These are phyloP conservation scores for Sphaerulina populicola DNA, from an alignment of 2,329 filamentous ascomycete species.

Conservation along the genomic window DNA sequence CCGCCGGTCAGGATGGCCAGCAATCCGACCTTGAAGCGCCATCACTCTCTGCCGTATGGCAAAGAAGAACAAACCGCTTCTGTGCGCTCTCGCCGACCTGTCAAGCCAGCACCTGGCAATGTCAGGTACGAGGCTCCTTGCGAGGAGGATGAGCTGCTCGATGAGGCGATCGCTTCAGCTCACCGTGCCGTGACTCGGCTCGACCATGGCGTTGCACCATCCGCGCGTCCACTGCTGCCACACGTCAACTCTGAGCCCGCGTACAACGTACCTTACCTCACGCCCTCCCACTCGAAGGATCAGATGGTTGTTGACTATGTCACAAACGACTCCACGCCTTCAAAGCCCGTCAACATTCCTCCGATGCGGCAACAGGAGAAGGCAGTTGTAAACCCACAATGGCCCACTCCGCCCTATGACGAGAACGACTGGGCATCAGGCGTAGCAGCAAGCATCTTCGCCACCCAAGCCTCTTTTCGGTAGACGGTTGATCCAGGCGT, in stretches of 20 bases:
- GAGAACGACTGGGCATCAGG: constrained; percentile 85
- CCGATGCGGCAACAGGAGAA: constrained; percentile 49
- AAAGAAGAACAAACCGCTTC: constrained; percentile 55
- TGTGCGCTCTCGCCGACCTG: constrained; percentile 68
- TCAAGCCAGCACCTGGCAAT: constrained; percentile 58
- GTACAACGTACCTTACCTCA: constrained; percentile 49
- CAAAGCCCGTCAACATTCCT: constrained; percentile 63
- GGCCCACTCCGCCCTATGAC: constrained; percentile 92
- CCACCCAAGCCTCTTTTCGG: constrained; percentile 50
- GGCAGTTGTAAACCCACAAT: constrained; percentile 55
- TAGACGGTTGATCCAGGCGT: constrained; percentile 17
- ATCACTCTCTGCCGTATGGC: constrained; percentile 41
- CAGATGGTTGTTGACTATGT: constrained; percentile 68
- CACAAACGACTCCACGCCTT: constrained; percentile 53
- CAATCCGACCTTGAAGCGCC: constrained; percentile 43
- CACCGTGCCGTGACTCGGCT: constrained; percentile 66
- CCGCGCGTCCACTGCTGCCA: constrained; percentile 44
- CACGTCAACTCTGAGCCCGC: constrained; percentile 59
- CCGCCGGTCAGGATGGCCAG: constrained; percentile 34
- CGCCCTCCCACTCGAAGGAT: constrained; percentile 72
- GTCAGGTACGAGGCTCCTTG: constrained; percentile 82
- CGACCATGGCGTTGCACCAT: constrained; percentile 39
- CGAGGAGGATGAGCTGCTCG: constrained; percentile 90
- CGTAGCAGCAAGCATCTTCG: constrained; percentile 72
- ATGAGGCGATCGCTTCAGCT: constrained; percentile 75